Evolutionary conservation across 2,329 filamentous ascomycete genomes (phyloP).

Genomic region (Lizonia empirigonia): DNA sequence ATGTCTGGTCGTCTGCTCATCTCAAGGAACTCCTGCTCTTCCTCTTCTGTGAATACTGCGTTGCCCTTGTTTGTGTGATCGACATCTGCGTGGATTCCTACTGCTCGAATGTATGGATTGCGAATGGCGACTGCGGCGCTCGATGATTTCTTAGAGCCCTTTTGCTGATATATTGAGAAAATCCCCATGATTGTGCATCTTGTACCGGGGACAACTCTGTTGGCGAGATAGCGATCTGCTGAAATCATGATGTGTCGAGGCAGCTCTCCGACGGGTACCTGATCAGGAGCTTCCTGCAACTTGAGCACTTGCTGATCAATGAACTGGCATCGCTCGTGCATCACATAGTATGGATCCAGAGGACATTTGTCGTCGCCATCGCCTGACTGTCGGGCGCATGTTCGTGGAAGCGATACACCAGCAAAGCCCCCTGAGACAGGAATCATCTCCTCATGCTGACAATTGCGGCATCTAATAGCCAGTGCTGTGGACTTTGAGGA

Average conservation of each 20-base stretch:
- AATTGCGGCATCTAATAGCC: constrained; percentile 86
- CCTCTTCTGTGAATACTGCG: constrained; percentile 86
- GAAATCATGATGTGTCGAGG: constrained; percentile 94
- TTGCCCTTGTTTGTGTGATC: constrained; percentile 88
- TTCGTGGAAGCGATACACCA: constrained; percentile 80
- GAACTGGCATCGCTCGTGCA: constrained; percentile 92
- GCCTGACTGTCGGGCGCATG: constrained; percentile 69
- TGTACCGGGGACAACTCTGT: constrained; percentile 92
- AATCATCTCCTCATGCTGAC: constrained; percentile 72
- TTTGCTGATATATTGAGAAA: constrained; percentile 96
- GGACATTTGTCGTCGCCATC: constrained; percentile 81
- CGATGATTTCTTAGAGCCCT: constrained; percentile 76
- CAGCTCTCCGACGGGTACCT: constrained; percentile 95
- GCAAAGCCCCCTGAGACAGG: constrained; percentile 84
- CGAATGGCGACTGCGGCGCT: constrained; percentile 89
- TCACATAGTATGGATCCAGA: constrained; percentile 92
- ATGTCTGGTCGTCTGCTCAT: constrained; percentile 88
- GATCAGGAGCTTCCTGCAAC: constrained; percentile 94
- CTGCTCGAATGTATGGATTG: constrained; percentile 90
- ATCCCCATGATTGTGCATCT: constrained; percentile 95
- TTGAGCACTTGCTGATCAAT: constrained; percentile 99
- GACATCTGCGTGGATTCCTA: constrained; percentile 88
- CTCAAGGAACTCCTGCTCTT: constrained; percentile 94
- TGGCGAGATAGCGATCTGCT: constrained; percentile 94
- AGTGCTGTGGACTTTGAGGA: constrained; percentile 92